phyloP scores from a whole-genome alignment of 129 eudicot species.

The Lonicera japonica region DNA sequence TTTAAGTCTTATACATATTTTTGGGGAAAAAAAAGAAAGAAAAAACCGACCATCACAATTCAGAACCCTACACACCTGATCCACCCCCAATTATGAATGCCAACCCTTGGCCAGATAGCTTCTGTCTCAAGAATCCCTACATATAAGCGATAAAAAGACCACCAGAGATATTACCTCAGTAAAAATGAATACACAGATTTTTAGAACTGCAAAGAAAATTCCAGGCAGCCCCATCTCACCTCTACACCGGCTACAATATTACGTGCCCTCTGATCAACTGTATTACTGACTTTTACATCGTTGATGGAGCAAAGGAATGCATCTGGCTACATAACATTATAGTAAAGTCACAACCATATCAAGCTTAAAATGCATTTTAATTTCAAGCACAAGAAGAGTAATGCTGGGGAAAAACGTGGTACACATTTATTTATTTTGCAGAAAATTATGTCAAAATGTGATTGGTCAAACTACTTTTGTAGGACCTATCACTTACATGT shows the following conservation, averaged over 20 bases:
- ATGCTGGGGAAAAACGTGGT: too few species aligned
- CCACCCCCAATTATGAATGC: constrained; percentile 95
- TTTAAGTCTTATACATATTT: too few species aligned
- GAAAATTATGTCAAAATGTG: not conserved
- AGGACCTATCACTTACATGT: too few species aligned
- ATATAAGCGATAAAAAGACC: constrained; percentile 12
- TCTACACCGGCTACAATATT: constrained; percentile 75
- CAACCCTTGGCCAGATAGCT: constrained; percentile 89
- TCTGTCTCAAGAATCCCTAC: constrained; percentile 93
- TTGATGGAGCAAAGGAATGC: constrained; percentile 91
- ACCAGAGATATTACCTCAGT: constrained; percentile 3
- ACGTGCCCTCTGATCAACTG: constrained; percentile 82
- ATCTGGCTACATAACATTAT: constrained; percentile 78
- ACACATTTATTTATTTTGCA: not conserved
- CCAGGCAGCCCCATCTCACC: constrained; percentile 36
- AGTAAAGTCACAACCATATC: constrained; percentile 21
- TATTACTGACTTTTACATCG: constrained; percentile 85
- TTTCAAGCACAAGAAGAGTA: too few species aligned
- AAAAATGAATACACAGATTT: not conserved
- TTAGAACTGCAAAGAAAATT: not conserved
- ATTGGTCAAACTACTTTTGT: too few species aligned
- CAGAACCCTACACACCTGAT: constrained; percentile 52
- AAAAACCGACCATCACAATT: too few species aligned
- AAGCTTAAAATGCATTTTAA: not conserved
- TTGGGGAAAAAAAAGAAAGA: too few species aligned